Base-by-base conservation (phyloP, 176 grass and related monocot genomes). In the Rhipidocladum racemiflorum region DNA sequence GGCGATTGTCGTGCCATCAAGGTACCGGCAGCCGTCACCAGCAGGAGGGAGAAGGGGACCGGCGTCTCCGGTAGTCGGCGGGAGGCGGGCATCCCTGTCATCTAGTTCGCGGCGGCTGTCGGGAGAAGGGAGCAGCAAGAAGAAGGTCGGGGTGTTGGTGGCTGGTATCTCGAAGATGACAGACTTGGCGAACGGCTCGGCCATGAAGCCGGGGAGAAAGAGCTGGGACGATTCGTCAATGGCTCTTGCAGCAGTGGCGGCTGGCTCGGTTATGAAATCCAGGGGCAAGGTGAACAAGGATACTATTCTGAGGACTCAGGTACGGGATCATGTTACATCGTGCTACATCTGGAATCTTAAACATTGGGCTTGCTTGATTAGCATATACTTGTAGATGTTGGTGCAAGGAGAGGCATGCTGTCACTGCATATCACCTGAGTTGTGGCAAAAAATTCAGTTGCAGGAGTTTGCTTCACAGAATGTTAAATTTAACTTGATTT, bases 141-240 rank as follows among this genome's bases (percentile, higher is more conserved):
- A 93, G 77, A 93, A 91, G 56, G 74, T 84, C 12, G 94, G 91
- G 2, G 42, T 97, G 32, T 30, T 94, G 28, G 95, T 97, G 8
- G 87, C 90, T 30, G 95, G 95, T 15, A 95, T 95, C 27, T 89
- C 92, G 7, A 98, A 86, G 79, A 90, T 91, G 70, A 68, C 96
- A 1, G 96, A 95, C 77, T 74, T 92, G 34, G 73, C 88, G 9
- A 42, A 80, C 4, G 96, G 87, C 1, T 95, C 92, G 0, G 66
- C 67, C 3, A 13, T 78, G 10, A 98, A 90, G 61, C 90, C 92
- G 0, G 88, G 77, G 23, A 88, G 96, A 55, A 98, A 91, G 84
- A 95, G 92, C 87, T 98, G 96, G 96, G 96, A 95, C 2, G 92
- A 98, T 72, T 86, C 87, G 0, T 84, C 88, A 29, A 65, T 70